These are phyloP conservation scores for Lathyrus tuberosus DNA, from an alignment of 306 rosid genomes.

Conservation along the genomic window DNA sequence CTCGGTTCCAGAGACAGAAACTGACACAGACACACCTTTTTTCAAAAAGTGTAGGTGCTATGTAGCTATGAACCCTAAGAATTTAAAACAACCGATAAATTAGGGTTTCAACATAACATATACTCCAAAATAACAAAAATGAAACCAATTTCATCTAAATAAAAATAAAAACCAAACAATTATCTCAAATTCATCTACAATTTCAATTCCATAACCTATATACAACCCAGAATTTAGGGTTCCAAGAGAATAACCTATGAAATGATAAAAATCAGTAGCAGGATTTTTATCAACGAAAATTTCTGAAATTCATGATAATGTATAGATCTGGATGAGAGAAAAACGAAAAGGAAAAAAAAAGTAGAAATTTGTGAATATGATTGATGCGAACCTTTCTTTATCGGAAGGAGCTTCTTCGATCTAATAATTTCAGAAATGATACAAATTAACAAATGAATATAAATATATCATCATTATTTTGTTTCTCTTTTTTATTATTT, in stretches of 20 bases:
- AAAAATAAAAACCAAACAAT: background rate
- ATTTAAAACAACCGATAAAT: constrained; percentile 18
- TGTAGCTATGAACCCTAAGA: background rate
- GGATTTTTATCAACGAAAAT: background rate
- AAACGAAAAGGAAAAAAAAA: background rate
- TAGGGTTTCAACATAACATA: constrained; percentile 36
- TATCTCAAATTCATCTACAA: background rate
- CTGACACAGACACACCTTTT: no score
- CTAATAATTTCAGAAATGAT: background rate
- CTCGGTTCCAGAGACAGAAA: no score
- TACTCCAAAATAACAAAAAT: constrained; percentile 8
- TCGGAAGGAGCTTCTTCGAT: constrained; percentile 36
- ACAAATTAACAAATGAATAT: constrained; percentile 6
- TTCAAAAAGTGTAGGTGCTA: no score
- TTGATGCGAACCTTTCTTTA: constrained; percentile 31
- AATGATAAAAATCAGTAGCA: background rate
- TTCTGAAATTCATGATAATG: constrained; percentile 10
- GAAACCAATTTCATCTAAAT: constrained; percentile 7
- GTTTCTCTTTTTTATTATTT: background rate
- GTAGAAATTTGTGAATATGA: constrained; percentile 13
- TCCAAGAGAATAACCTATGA: constrained; percentile 8
- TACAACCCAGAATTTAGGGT: constrained; percentile 34
- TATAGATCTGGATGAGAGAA: constrained; percentile 6
- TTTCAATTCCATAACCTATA: constrained; percentile 3
- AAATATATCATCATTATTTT: background rate